Percentiles rank a stretch among this genome's conserved stretches.
Evolutionary conservation across 2,329 filamentous ascomycete species (phyloP).

Genomic region (Bipolaris gigantea): DNA sequence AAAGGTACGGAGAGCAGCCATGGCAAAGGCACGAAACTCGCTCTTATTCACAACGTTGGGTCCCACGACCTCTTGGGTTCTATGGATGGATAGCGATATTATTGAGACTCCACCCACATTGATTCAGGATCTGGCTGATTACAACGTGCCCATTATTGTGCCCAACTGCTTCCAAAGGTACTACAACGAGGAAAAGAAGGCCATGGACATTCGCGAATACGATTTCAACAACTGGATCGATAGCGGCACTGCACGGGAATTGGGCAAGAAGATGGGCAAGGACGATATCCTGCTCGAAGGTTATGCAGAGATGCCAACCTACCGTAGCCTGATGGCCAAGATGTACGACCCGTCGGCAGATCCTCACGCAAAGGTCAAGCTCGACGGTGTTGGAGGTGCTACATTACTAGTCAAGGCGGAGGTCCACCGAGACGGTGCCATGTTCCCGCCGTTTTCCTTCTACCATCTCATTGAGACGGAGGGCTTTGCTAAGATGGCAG

Average conservation of each 20-base stretch:
- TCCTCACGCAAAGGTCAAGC: conserved; percentile 64
- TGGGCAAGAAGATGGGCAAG: conserved; percentile 78
- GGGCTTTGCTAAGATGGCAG: conserved; percentile 97
- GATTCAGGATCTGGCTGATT: conserved; percentile 86
- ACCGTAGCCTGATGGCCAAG: conserved; percentile 87
- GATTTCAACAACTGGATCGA: conserved; percentile 99
- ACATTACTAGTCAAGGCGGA: conserved; percentile 93
- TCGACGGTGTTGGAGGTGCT: conserved; percentile 94
- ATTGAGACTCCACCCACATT: conserved; percentile 81
- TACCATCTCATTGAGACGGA: conserved; percentile 98
- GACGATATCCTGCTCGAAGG: conserved; percentile 95
- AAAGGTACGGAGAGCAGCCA: conserved; percentile 80
- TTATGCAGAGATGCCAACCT: conserved; percentile 90
- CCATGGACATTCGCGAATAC: conserved; percentile 78
- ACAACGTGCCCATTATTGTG: conserved; percentile 88
- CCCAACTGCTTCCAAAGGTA: conserved; percentile 95
- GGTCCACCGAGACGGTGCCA: conserved; percentile 94
- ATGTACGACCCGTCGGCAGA: conserved; percentile 62
- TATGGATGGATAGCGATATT: conserved; percentile 94
- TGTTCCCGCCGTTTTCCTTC: conserved; percentile 96
- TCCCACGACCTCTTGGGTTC: conserved; percentile 88
- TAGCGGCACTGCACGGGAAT: conserved; percentile 72
- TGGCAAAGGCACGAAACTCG: conserved; percentile 92
- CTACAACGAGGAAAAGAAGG: conserved; percentile 67
- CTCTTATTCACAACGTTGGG: conserved; percentile 93